Evolutionary conservation across 441 rosid species (phyloP), one percentile per base, ranked within the genome.

Genomic region (Hura crepitans): DNA sequence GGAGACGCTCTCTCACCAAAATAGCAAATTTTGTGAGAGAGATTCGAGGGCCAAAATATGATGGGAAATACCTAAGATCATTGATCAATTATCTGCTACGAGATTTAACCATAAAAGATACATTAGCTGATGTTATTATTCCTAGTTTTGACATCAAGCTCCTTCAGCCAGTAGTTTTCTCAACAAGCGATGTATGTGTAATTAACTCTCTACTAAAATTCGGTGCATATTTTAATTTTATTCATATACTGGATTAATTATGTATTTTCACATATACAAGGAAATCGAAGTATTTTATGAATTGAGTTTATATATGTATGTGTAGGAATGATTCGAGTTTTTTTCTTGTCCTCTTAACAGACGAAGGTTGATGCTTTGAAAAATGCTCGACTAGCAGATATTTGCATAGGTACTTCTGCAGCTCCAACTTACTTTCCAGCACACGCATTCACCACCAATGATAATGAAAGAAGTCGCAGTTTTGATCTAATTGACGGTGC

Each of bases 371-470:
- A 75, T 65, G 46, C 70, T 39, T 37, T 69, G 50, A 77, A 72
- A 65, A 73, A 88, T 54, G 93, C 89, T 51, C 68, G 79, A 4
- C 80, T 89, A 22, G 83, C 92, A 25, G 85, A 89, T 65, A 82
- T 83, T 45, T 74, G 83, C 72, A 71, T 84, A 46, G 78, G 77
- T 65, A 89, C 95, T 55, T 87, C 95, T 30, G 95, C 92, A 14
- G 92, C 95, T 6, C 96, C 92, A 1, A 85, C 92, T 25, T 88
- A 82, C 74, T 79, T 90, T 31, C 91, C 92, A 11, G 85, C 93
- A 8, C 86, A 83, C 75, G 35, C 58, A 76, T 88, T 88, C 53
- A 66, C 65, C 65, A 82, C 79, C 35, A n/a, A 79, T 70, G 82
- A 81, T 66, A 1, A 31, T 17, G 50, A 63, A 2, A 79, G 75